Evolutionary conservation across 148 eudicot species (phyloP), one percentile per base, ranked within the genome.

Genomic region (Rhododendron henanense): DNA sequence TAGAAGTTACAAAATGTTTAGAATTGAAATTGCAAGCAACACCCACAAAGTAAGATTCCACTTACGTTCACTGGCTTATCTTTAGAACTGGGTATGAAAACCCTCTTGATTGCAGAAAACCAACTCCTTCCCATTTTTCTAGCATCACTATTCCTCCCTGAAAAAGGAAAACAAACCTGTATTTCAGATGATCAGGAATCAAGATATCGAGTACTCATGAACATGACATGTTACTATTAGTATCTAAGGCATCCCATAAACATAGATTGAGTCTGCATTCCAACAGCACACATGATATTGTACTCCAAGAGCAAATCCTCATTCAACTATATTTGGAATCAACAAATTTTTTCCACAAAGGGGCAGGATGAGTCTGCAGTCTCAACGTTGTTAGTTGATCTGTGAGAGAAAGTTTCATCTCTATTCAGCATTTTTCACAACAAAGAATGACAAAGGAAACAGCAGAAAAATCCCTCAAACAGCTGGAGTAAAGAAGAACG

Each of bases 81-180:
- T 84, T 94, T 95, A 31, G 98, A 93, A 91, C 83, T 92, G 88
- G 92, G 94, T 25, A 87, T 81, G 77, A 97, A 97, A 84, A 90
- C 98, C 94, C 89, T 90, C 88, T 95, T 97, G 87, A 97, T 94
- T 55, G 98, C 98, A 79, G 99, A 94, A 94, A 97, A 93, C 98
- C 99, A 97, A 91, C 96, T 93, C 91, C 93, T 97, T 39, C 98
- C 98, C 99, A 97, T 97, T 63, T 89, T 91, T 87, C 92, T 84
- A 92, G 92, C 99, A 97, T 95, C 88, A 92, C 93, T 90, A 41
- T 86, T 82, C 85, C 48, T 84, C 87, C 89, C 93, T 91, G 82
- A 79, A 51, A 83, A 76, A 78, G 55, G 25, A 33, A 37, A 69
- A 81, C 31, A 78, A 47, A 53, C 15, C 1, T 23, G 78, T 1